A percentile compares a stretch with the other conserved stretches of the same genome.
Conservation (phyloP, 176 grass and related monocot genomes). For the Avena insularis region DNA sequence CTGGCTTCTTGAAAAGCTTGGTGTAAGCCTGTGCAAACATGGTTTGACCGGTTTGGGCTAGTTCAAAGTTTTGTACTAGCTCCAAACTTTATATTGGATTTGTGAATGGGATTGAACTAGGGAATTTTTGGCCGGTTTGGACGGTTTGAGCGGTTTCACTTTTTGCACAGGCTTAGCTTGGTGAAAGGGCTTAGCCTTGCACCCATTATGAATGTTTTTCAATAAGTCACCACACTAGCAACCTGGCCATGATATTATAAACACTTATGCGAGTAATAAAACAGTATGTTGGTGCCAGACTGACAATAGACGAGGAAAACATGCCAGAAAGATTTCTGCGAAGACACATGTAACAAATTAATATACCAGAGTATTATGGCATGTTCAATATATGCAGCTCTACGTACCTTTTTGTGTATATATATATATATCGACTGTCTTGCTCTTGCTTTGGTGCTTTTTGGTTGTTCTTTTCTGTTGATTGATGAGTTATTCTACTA, state of each 20-base stretch:
- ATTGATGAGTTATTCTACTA: not conserved
- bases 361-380: not conserved
- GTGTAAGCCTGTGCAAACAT: too few species aligned
- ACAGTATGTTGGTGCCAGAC: constrained; percentile 17
- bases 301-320: not conserved
- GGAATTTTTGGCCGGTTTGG: too few species aligned
- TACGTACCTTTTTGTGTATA: constrained; percentile 5
- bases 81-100: too few species aligned
- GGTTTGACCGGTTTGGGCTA: too few species aligned
- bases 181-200: not conserved
- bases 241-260: not conserved
- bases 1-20: not conserved
- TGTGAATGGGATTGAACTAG: too few species aligned
- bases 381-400: not conserved
- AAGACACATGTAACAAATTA: constrained; percentile 7
- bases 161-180: not conserved
- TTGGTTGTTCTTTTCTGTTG: constrained; percentile 15
- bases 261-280: not conserved
- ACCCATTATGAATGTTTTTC: not conserved
- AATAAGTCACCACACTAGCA: not conserved
- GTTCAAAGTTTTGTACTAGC: too few species aligned
- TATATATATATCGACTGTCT: not conserved
- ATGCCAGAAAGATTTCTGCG: constrained; percentile 5
- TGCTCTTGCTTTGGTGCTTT: constrained; percentile 27
- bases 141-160: too few species aligned